These are phyloP conservation scores for Taiozyma sp. DNA, from an alignment of 1,139 yeast genomes.

Conservation along the genomic window DNA sequence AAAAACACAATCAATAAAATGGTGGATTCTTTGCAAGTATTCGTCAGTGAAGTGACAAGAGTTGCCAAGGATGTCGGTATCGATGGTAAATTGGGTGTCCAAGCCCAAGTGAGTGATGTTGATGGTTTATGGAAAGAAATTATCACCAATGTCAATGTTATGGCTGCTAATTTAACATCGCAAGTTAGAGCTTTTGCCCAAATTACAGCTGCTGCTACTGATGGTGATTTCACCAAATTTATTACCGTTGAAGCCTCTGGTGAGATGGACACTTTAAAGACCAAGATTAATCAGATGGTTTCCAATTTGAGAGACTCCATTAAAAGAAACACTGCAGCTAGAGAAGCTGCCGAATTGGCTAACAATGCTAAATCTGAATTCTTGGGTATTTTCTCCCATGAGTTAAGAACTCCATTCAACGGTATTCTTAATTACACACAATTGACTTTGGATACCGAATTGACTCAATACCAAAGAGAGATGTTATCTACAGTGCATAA, in stretches of 20 bases:
- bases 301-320: constrained; percentile 81
- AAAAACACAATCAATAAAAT: constrained; percentile 78
- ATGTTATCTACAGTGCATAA: constrained; percentile 87
- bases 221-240: constrained; percentile 86
- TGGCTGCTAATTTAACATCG: constrained; percentile 88
- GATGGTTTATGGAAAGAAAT: constrained; percentile 92
- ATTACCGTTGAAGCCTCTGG: constrained; percentile 90
- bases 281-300: constrained; percentile 91
- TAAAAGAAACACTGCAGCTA: constrained; percentile 87
- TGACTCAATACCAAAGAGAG: constrained; percentile 87
- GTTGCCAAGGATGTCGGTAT: constrained; percentile 93
- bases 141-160: constrained; percentile 88
- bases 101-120: constrained; percentile 86
- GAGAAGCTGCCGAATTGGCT: constrained; percentile 91
- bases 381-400: constrained; percentile 89
- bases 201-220: constrained; percentile 91
- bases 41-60: constrained; percentile 83
- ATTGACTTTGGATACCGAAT: constrained; percentile 77
- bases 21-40: constrained; percentile 87
- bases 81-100: constrained; percentile 88
- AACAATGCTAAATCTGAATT: constrained; percentile 90
- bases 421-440: constrained; percentile 95
- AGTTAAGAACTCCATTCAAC: constrained; percentile 86
- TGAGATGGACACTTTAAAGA: constrained; percentile 90
- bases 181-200: constrained; percentile 94